Base-by-base conservation (phyloP, 2,329 filamentous ascomycete genomes). In the Diaporthe ampelina region DNA sequence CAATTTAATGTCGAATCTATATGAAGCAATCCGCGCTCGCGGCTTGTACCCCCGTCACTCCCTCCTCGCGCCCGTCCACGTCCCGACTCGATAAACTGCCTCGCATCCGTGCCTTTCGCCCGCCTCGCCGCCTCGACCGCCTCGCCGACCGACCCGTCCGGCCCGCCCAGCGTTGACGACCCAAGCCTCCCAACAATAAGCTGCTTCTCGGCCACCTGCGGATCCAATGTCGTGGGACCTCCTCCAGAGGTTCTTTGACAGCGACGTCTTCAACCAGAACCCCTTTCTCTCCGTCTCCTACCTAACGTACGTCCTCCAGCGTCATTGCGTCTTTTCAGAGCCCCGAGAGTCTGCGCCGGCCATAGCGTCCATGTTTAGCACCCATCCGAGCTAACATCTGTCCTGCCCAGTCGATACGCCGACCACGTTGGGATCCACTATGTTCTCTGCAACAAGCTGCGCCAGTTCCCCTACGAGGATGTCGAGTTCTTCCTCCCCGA, bases 401-500 rank as follows among this genome's bases (percentile, higher is more conserved):
- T 63, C 40, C 21, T 58, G 63, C 77, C 75, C 83, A 96, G 94
- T 80, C 94, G 94, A 80, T 97, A 97, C 86, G 94, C 94, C 83
- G 93, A 96, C 85, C 94, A 97, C 88, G 93, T 97, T 83, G 94
- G 94, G 80, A 96, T 97, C 81, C 94, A 96, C 85, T 95, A 96
- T 87, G 94, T 95, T 76, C 91, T 97, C 77, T 96, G 94, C 88
- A 93, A 93, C 80, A 97, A 97, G 90, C 89, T 97, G 81, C 94
- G 94, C 82, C 93, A 94, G 84, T 97, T 97, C 82, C 93, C 93
- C 77, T 97, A 96, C 86, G 93, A 95, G 87, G 94, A 97, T 85
- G 95, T 97, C 82, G 94, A 97, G 85, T 97, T 97, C 91, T 97
- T 96, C 87, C 89, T 97, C 67, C 94, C 94, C 76, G 93, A 95